These are phyloP conservation scores for Kernera saxatilis DNA, from an alignment of 345 rosid species.

Conservation along the genomic window DNA sequence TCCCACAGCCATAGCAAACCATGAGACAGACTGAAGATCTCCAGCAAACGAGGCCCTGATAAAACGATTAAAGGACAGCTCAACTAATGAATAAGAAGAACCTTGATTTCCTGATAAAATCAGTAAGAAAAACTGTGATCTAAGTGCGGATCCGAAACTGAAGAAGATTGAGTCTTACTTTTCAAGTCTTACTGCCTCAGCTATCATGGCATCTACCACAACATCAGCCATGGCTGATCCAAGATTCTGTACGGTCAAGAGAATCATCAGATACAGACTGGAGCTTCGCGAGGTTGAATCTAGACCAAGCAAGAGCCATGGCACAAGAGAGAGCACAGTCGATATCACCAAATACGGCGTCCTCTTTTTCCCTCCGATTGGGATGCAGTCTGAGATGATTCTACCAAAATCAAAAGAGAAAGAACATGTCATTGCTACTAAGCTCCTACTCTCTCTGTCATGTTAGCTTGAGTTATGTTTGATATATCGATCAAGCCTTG, in stretches of 20 bases:
- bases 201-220: slow-evolving; percentile 95
- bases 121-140: background rate
- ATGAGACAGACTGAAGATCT: slow-evolving; percentile 89
- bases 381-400: slow-evolving; percentile 87
- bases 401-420: slow-evolving; percentile 34
- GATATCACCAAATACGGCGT: slow-evolving; percentile 77
- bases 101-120: background rate
- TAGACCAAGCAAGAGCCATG: slow-evolving; percentile 83
- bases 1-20: slow-evolving; percentile 92
- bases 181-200: slow-evolving; percentile 82
- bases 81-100: background rate
- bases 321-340: slow-evolving; percentile 69
- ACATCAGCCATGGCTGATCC: slow-evolving; percentile 99
- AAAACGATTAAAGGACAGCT: background rate
- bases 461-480: background rate
- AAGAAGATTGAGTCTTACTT: slow-evolving; percentile 36
- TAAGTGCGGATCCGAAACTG: background rate
- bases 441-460: background rate
- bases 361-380: slow-evolving; percentile 80
- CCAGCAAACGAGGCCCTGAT: slow-evolving; percentile 88
- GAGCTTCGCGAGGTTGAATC: slow-evolving; percentile 53
- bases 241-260: slow-evolving; percentile 80
- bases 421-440: background rate
- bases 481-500: background rate
- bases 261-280: slow-evolving; percentile 46